Percentiles rank a stretch among this genome's conserved stretches.
Evolutionary conservation across 2,329 filamentous ascomycete genomes (phyloP).

Genomic region (Botrytis byssoidea): DNA sequence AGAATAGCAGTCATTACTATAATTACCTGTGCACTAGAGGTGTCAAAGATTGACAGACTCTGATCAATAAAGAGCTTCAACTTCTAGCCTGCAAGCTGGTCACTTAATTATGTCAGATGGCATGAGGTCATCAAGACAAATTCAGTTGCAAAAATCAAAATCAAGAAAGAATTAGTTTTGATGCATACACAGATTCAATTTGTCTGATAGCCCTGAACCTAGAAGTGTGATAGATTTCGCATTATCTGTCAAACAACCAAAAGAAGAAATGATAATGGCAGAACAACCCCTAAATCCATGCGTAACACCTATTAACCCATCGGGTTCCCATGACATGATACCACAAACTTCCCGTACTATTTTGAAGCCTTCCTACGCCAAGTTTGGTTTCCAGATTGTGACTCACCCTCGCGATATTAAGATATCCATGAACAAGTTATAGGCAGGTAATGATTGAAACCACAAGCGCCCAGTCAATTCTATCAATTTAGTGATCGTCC

Average conservation of each 20-base stretch:
- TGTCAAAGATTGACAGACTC: background rate
- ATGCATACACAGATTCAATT: conserved; percentile 2
- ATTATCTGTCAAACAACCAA: background rate
- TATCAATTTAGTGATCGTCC: conserved; percentile 42
- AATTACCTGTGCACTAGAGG: background rate
- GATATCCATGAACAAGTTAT: background rate
- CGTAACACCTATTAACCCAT: background rate
- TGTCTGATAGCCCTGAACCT: background rate
- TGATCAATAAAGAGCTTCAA: background rate
- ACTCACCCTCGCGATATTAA: no score
- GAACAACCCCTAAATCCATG: background rate
- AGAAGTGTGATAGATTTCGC: background rate
- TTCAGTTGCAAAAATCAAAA: background rate
- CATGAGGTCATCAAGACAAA: background rate
- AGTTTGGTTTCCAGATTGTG: background rate
- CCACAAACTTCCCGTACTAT: background rate
- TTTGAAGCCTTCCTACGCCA: background rate
- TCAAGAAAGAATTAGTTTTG: background rate
- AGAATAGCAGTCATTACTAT: background rate
- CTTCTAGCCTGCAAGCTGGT: background rate
- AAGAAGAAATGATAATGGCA: background rate
- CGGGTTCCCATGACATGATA: background rate
- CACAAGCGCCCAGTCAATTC: background rate
- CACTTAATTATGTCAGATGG: background rate
- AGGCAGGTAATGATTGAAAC: background rate